Evolutionary conservation across 805 yeast species (phyloP), one percentile per base, ranked within the genome.

Genomic region (Zygotorulaspora sp.): DNA sequence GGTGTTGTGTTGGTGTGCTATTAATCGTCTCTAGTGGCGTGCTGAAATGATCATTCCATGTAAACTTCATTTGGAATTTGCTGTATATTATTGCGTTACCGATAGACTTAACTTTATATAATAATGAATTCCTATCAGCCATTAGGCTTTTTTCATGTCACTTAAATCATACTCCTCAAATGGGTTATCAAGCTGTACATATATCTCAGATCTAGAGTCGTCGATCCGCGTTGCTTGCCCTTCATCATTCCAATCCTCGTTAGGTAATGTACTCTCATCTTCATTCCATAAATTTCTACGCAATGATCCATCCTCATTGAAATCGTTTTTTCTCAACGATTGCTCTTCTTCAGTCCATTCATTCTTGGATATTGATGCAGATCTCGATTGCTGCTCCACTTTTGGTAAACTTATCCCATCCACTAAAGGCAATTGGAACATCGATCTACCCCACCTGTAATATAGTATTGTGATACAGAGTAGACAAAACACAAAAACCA

Each of bases 341-440:
- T 12, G 17, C 8, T 14, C 30, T 12, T 26, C 30, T 12, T 26
- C 15, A n/a, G 4, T 10, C 10, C 6, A 14, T 9, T 26, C 17
- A 14, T 26, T 26, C 6, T 12, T 26, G 14, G 14, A 12, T 4
- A 14, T 12, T 12, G 30, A 14, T 26, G 30, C 11, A 11, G 12
- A 14, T 6, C 30, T 14, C 14, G 30, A 5, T 9, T 8, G 5
- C n/a, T 12, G 6, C 12, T 22, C 36, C 13, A 30, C 34, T 18
- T 15, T 23, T 23, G 30, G 17, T 14, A 26, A 23, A 23, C 21
- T 10, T n/a, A 25, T 31, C 24, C 48, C 52, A 39, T 62, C 68
- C 5, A 65, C 60, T 24, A 62, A 42, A 8, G 92, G 92, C 0
- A 88, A 83, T 24, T 71, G 75, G 62, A 83, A 83, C 40, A 72